Evolutionary conservation across 2,329 filamentous ascomycete genomes (phyloP).

Genomic region (Penicillium sp.): DNA sequence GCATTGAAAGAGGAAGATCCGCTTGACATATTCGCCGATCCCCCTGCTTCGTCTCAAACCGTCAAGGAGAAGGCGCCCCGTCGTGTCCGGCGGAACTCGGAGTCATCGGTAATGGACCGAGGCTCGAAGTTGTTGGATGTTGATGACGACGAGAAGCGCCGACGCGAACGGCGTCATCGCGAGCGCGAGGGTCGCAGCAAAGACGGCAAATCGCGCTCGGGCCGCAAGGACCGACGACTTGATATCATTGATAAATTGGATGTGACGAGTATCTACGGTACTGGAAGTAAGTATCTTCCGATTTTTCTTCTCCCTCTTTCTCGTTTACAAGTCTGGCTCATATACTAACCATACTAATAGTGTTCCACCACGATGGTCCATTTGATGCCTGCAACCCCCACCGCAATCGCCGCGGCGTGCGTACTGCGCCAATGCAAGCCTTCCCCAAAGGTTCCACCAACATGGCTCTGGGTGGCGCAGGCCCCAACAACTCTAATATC

Average conservation of each 20-base stretch:
- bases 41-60: slow-evolving; percentile 32
- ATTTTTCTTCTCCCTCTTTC: too few species aligned
- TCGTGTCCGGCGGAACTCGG: slow-evolving; percentile 61
- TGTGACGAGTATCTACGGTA: slow-evolving; percentile 92
- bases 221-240: slow-evolving; percentile 50
- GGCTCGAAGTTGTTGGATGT: slow-evolving; percentile 47
- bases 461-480: slow-evolving; percentile 84
- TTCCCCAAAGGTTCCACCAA: slow-evolving; percentile 92
- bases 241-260: slow-evolving; percentile 97
- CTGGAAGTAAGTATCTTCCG: slow-evolving; percentile 66
- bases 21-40: slow-evolving; percentile 53
- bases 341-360: slow-evolving; percentile 47
- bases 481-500: slow-evolving; percentile 76
- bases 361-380: slow-evolving; percentile 96
- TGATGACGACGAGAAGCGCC: slow-evolving; percentile 52
- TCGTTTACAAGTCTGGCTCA: not conserved
- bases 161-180: slow-evolving; percentile 50
- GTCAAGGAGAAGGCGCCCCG: slow-evolving; percentile 16
- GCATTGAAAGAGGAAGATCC: slow-evolving; percentile 30
- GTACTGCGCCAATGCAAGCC: slow-evolving; percentile 89
- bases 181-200: slow-evolving; percentile 50
- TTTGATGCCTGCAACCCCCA: slow-evolving; percentile 96
- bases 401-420: slow-evolving; percentile 80
- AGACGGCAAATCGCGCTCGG: slow-evolving; percentile 41
- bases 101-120: slow-evolving; percentile 60